These are phyloP conservation scores for Rutstroemia sp. DNA, from an alignment of 2,329 filamentous ascomycete species.

Conservation along the genomic window DNA sequence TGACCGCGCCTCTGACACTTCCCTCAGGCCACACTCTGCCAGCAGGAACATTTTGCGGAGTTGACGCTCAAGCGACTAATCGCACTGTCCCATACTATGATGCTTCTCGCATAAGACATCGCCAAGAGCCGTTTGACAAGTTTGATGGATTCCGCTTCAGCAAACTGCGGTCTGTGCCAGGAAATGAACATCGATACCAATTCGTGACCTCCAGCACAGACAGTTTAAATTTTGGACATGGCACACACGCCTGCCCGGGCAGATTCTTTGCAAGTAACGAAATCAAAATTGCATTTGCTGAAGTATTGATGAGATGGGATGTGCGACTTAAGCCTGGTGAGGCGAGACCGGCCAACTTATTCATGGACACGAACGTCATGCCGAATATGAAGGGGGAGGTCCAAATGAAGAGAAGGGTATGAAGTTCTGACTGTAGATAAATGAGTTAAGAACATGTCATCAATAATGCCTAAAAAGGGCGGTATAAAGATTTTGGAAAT, in stretches of 20 bases:
- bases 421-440: not conserved
- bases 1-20: slow-evolving; percentile 21
- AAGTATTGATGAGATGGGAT: slow-evolving; percentile 29
- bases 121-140: slow-evolving; percentile 1
- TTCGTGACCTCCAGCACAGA: slow-evolving; percentile 31
- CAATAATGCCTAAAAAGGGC: too few species aligned
- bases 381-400: slow-evolving; percentile 3
- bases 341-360: slow-evolving; percentile 44
- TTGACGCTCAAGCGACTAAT: slow-evolving; percentile 1
- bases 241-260: slow-evolving; percentile 35
- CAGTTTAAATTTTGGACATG: slow-evolving; percentile 34
- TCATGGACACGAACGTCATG: not conserved
- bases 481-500: too few species aligned
- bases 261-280: slow-evolving; percentile 33
- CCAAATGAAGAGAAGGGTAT: slow-evolving; percentile 1
- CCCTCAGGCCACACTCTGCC: slow-evolving; percentile 30
- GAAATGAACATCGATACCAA: slow-evolving; percentile 26
- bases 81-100: slow-evolving; percentile 6
- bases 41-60: slow-evolving; percentile 11
- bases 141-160: slow-evolving; percentile 25
- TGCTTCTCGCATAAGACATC: slow-evolving; percentile 1
- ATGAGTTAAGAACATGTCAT: not conserved
- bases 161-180: slow-evolving; percentile 17
- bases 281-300: slow-evolving; percentile 30
- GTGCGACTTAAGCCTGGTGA: slow-evolving; percentile 52